Evolutionary conservation across 345 rosid genomes (phyloP), one percentile per base, ranked within the genome.

Genomic region (Lagerstroemia speciosa): DNA sequence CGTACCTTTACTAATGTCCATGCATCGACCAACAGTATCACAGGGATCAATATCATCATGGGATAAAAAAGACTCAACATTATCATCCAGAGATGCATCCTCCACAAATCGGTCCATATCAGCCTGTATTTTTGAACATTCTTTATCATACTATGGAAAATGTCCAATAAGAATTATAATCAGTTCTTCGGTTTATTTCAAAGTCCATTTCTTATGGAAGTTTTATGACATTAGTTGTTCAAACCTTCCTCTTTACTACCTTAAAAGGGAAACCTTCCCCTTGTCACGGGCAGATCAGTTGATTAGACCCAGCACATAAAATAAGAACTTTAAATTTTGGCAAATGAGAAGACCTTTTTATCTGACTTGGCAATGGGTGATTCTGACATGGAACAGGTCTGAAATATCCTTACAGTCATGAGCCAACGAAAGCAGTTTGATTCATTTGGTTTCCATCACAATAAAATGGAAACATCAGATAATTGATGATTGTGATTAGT

Each of bases 41-140:
- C 96, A 78, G 67, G 90, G 96, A 74, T 94, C 99, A 37, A 82
- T 75, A 75, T 86, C 97, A 69, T 91, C 97, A 73, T 81, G 89
- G 62, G 98, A 87, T 84, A 93, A 83, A 85, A 93, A 93, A 75
- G 99, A 91, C 78, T 94, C 99, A 0, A 94, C 99, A 61, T 94
- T 89, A 67, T 89, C 99, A 62, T 94, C 98, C 62, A 93, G 92
- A 30, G 93, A 87, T 58, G 92, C 97, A 80, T 94, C 99, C 75
- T 91, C 98, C 78, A 91, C 97, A 77, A 89, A 86, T 40, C 90
- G 86, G 74, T 89, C 99, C 82, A 94, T 83, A 45, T 91, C 97
- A 83, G 92, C 92, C 99, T 89, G 97, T 87, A 86, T 83, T 81
- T 84, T 82, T 82, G 77, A 82, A 30, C 10, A 15, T 30, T 73